phyloP scores from a whole-genome alignment of 352 stramenopile species.

The Pythium oligandrum region DNA sequence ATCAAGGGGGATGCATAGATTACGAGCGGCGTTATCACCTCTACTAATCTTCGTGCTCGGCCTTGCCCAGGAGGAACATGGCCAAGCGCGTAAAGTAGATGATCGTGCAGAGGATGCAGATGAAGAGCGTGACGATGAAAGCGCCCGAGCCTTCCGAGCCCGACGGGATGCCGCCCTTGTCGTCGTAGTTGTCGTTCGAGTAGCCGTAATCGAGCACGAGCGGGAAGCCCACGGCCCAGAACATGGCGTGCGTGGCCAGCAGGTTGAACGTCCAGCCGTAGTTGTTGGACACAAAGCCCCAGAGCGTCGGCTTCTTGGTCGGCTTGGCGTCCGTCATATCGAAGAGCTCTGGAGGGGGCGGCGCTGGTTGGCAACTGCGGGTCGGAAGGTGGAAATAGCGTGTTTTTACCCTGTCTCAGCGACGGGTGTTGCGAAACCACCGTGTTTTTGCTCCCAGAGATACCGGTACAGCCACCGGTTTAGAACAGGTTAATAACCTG shows the following conservation, averaged over 20 bases:
- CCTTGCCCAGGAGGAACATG: constrained; percentile 43
- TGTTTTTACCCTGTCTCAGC: too few relatives aligned
- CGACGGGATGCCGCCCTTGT: constrained; percentile 68
- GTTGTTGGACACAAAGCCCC: constrained; percentile 66
- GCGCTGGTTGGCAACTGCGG: too few relatives aligned
- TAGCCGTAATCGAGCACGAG: constrained; percentile 78
- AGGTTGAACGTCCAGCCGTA: constrained; percentile 84
- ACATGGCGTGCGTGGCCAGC: constrained; percentile 73
- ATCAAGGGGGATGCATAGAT: background rate
- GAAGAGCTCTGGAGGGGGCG: too few relatives aligned
- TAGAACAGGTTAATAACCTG: too few relatives aligned
- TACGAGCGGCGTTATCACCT: too few relatives aligned
- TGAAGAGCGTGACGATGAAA: constrained; percentile 80
- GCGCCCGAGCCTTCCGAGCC: constrained; percentile 68
- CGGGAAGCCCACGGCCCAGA: constrained; percentile 79
- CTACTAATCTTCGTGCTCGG: constrained; percentile 23
- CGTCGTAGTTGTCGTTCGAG: constrained; percentile 68
- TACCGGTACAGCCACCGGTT: too few relatives aligned
- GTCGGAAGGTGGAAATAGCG: background rate
- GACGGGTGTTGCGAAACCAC: too few relatives aligned
- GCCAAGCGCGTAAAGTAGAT: constrained; percentile 52
- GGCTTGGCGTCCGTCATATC: constrained; percentile 2
- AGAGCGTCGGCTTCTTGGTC: constrained; percentile 28
- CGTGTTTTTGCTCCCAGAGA: too few relatives aligned
- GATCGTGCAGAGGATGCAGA: constrained; percentile 67